Conservation (phyloP, 257 asterid genomes). For the Catharanthus roseus region DNA sequence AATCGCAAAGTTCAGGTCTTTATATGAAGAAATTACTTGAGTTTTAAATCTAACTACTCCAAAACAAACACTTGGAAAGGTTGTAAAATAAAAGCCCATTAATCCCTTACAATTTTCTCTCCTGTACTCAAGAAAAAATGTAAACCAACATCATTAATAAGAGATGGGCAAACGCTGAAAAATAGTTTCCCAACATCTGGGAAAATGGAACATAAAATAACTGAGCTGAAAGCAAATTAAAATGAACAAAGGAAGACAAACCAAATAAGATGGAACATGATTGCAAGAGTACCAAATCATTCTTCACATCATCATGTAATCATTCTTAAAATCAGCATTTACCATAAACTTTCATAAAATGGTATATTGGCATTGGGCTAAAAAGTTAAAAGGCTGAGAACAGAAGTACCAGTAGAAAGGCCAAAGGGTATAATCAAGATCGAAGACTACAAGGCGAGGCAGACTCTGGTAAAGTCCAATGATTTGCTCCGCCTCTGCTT, state of each 20-base stretch:
- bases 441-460: conserved; percentile 32
- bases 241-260: background rate
- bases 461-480: conserved; percentile 19
- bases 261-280: background rate
- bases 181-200: background rate
- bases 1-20: background rate
- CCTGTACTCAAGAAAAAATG: background rate
- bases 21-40: background rate
- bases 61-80: background rate
- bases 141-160: background rate
- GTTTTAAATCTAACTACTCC: background rate
- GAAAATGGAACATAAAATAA: background rate
- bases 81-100: background rate
- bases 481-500: conserved; percentile 25
- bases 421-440: conserved; percentile 28
- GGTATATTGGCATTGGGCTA: too few relatives aligned
- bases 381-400: background rate
- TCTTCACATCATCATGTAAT: too few relatives aligned
- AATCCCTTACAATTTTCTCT: background rate
- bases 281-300: background rate
- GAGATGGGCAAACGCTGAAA: background rate
- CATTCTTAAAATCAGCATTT: background rate
- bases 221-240: background rate
- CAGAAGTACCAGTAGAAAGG: conserved; percentile 25
- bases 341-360: background rate